A percentile compares a stretch with the other conserved stretches of the same genome.
Evolutionary conservation across 2,329 filamentous ascomycete species (phyloP).

Genomic region (Pseudogymnoascus sp.): DNA sequence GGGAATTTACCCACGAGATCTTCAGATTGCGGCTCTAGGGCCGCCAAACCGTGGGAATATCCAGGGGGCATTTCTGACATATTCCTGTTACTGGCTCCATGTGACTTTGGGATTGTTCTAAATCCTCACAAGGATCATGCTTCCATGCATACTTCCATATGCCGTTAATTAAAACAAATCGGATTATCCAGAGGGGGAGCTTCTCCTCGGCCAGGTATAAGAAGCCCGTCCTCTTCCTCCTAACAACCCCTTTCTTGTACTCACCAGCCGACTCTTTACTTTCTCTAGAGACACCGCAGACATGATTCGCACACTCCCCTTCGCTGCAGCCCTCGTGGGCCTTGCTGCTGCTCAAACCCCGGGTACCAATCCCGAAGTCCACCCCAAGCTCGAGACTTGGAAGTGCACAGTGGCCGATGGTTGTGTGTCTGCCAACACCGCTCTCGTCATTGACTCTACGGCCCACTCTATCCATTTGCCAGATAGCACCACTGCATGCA

Average conservation of each 20-base stretch:
- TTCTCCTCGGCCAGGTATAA: neutral
- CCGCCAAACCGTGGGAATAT: neutral
- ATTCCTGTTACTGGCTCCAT: neutral
- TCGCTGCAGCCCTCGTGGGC: conserved; percentile 12
- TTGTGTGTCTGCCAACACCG: conserved; percentile 39
- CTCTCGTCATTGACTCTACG: conserved; percentile 42
- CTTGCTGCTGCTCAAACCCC: conserved; percentile 31
- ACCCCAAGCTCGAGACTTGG: conserved; percentile 43
- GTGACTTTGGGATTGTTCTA: neutral
- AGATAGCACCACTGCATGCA: conserved; percentile 38
- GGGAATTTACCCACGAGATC: neutral
- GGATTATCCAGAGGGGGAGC: neutral
- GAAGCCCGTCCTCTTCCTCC: neutral
- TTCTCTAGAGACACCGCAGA: neutral
- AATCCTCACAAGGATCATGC: neutral
- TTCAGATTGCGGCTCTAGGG: neutral
- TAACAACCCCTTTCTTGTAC: neutral
- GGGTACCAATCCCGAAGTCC: conserved; percentile 36
- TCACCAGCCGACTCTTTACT: neutral
- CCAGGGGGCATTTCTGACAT: neutral
- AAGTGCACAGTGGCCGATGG: conserved; percentile 42
- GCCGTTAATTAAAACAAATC: neutral
- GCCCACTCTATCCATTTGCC: conserved; percentile 39
- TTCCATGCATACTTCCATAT: conserved; percentile 6
- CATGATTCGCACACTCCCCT: conserved; percentile 1